phyloP scores from a whole-genome alignment of 306 rosid species.

The Calophaca sinica region DNA sequence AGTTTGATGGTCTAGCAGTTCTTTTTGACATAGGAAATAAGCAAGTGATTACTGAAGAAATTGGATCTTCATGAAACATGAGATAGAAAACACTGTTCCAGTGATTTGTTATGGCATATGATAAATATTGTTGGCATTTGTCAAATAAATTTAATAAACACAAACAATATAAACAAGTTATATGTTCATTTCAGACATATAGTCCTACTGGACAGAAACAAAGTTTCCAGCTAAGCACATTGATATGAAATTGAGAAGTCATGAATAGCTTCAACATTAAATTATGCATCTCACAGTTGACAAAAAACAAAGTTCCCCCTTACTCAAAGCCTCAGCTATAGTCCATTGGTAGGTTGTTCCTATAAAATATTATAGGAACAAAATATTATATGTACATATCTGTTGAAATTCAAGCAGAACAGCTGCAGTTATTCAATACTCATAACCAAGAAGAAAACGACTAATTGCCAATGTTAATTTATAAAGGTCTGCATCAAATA shows the following conservation, averaged over 20 bases:
- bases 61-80: slow-evolving; percentile 29
- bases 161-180: slow-evolving; percentile 3
- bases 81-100: slow-evolving; percentile 5
- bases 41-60: neutral
- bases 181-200: neutral
- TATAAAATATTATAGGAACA: neutral
- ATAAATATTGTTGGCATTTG: slow-evolving; percentile 13
- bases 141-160: slow-evolving; percentile 1
- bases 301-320: neutral
- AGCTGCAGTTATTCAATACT: slow-evolving; percentile 18
- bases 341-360: neutral
- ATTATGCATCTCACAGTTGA: slow-evolving; percentile 34
- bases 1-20: neutral
- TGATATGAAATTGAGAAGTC: slow-evolving; percentile 27
- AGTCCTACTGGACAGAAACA: neutral
- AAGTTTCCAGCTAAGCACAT: neutral
- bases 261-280: slow-evolving; percentile 13
- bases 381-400: neutral
- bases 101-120: neutral
- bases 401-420: neutral
- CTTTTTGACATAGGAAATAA: slow-evolving; percentile 16
- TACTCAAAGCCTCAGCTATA: neutral
- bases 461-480: neutral
- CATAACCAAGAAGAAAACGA: slow-evolving; percentile 12
- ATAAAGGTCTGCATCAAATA: neutral